A percentile compares a stretch with the other conserved stretches of the same genome.
Conservation (phyloP, 2,329 filamentous ascomycete species). For the Chaetomiaceae sp. region DNA sequence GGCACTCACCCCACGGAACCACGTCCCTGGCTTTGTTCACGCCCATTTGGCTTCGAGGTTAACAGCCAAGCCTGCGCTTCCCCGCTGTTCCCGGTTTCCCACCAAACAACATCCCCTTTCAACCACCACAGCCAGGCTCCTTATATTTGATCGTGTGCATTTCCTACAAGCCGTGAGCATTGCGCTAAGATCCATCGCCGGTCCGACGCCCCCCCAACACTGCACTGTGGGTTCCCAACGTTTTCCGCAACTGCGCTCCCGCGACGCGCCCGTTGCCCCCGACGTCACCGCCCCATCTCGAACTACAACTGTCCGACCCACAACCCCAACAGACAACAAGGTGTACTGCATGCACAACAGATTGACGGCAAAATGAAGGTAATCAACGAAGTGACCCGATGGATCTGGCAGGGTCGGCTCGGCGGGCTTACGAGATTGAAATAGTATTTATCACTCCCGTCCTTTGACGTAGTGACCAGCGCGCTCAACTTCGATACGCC, state of each 20-base stretch:
- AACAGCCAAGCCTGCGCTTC: constrained; percentile 10
- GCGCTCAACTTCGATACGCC: constrained; percentile 94
- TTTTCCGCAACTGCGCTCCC: not conserved
- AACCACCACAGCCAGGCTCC: not conserved
- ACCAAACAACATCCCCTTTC: constrained; percentile 3
- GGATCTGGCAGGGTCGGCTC: not conserved
- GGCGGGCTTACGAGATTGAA: constrained; percentile 10
- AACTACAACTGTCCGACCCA: no score
- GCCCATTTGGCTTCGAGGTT: constrained; percentile 2
- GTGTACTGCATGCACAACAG: not conserved
- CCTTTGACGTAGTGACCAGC: constrained; percentile 87
- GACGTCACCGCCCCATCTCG: constrained; percentile 2
- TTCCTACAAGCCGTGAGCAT: not conserved
- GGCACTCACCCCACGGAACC: constrained; percentile 12
- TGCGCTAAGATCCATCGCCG: not conserved
- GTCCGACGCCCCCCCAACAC: not conserved
- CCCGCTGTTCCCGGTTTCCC: constrained; percentile 7
- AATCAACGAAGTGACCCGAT: not conserved
- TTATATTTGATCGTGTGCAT: not conserved
- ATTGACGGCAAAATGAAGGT: constrained; percentile 25
- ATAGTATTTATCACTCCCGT: constrained; percentile 85
- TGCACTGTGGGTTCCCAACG: not conserved
- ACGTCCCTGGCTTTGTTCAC: not conserved
- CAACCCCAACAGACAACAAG: not conserved
- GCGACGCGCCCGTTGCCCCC: constrained; percentile 2